A percentile compares a stretch with the other conserved stretches of the same genome.
Conservation (phyloP, 2,329 filamentous ascomycete species). For the Aspergillus fischeri region DNA sequence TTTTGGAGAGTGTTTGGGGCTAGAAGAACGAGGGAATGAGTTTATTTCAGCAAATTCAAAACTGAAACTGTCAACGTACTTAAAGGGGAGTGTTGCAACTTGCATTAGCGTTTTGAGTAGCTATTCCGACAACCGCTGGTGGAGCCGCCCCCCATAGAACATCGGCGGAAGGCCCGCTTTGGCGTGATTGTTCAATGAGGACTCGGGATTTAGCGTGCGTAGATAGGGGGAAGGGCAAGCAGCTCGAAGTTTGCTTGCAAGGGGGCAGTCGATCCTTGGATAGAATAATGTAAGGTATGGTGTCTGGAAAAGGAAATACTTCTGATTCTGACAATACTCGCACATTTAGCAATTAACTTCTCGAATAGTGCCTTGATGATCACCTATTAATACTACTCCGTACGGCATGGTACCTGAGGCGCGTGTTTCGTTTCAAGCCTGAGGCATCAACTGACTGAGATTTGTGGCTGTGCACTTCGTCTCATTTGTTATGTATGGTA, state of each 20-base stretch:
- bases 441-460: not conserved
- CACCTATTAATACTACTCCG: too few species aligned
- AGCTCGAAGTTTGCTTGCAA: slow-evolving; percentile 3
- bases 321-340: too few species aligned
- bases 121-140: slow-evolving; percentile 9
- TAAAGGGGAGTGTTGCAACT: slow-evolving; percentile 18
- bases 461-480: too few species aligned
- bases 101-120: not conserved
- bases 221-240: slow-evolving; percentile 8
- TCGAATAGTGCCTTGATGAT: not conserved
- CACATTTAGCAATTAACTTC: not conserved
- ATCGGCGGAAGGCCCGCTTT: slow-evolving; percentile 24
- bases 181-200: slow-evolving; percentile 10
- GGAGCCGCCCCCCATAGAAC: slow-evolving; percentile 25
- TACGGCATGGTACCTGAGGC: too few species aligned
- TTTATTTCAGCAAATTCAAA: not conserved
- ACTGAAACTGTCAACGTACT: slow-evolving; percentile 11
- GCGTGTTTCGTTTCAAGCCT: not conserved
- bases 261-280: slow-evolving; percentile 6
- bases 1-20: not conserved
- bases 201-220: slow-evolving; percentile 11
- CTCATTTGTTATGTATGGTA: too few species aligned
- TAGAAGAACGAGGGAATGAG: not conserved
- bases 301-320: too few species aligned
- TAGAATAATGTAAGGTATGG: not conserved